A percentile compares a stretch with the other conserved stretches of the same genome.
These are phyloP conservation scores for Diutina neorugosa DNA, from an alignment of 1,139 yeast species.

Conservation along the genomic window DNA sequence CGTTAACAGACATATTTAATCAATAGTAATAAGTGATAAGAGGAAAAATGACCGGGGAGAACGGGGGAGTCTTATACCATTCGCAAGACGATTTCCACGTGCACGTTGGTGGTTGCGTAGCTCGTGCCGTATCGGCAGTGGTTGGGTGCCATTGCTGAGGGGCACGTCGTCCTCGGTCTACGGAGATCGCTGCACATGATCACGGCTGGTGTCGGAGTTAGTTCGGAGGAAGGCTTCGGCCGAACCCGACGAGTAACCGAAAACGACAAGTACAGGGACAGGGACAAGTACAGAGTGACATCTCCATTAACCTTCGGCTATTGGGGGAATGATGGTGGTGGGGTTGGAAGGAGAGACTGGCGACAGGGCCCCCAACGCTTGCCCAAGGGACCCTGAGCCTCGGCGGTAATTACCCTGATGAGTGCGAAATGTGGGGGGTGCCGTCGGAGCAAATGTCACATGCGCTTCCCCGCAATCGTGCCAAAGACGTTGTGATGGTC, in stretches of 20 bases:
- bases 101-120: background rate
- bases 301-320: too few relatives aligned
- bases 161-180: background rate
- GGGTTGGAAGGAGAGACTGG: background rate
- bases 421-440: background rate
- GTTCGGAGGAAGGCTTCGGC: background rate
- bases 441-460: background rate
- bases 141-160: background rate
- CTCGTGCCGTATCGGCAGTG: background rate
- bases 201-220: background rate
- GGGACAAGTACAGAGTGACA: too few relatives aligned
- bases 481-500: background rate
- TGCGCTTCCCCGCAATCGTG: background rate
- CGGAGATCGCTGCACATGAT: background rate
- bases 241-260: too few relatives aligned
- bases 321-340: background rate
- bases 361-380: background rate
- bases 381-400: background rate
- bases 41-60: constrained; percentile 8
- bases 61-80: background rate
- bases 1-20: constrained; percentile 24
- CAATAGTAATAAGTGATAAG: constrained; percentile 8
- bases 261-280: too few relatives aligned
- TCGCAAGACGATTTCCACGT: background rate
- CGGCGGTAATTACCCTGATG: background rate